Evolutionary conservation across 2,329 filamentous ascomycete species (phyloP).

Genomic region (Colletotrichum tropicale): DNA sequence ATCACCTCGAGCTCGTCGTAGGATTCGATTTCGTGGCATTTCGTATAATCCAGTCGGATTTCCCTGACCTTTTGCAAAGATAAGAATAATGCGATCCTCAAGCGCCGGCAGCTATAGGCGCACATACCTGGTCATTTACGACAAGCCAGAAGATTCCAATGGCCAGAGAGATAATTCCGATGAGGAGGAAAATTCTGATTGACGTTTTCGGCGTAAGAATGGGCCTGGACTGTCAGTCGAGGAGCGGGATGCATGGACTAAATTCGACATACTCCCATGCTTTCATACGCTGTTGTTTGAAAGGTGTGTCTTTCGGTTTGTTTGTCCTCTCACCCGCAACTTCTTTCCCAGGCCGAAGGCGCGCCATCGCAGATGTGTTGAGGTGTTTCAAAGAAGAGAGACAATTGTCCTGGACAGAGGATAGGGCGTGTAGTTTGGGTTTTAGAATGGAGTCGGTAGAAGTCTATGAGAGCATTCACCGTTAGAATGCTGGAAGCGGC

Average conservation of each 20-base stretch:
- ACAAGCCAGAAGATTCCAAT: background rate
- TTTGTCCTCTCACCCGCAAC: background rate
- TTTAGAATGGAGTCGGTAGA: background rate
- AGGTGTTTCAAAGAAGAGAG: background rate
- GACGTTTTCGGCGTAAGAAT: background rate
- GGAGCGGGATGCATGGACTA: background rate
- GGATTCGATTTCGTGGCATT: background rate
- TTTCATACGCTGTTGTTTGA: background rate
- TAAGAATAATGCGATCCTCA: background rate
- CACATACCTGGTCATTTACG: background rate
- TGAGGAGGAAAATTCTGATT: background rate
- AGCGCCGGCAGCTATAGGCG: background rate
- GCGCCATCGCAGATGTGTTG: background rate
- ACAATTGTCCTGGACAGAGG: fast-evolving
- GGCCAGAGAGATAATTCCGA: background rate
- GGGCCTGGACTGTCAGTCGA: background rate
- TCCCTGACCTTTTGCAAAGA: background rate
- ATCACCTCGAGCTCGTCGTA: slow-evolving; percentile 1
- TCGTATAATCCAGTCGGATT: background rate
- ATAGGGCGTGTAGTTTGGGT: background rate
- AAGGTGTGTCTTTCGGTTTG: background rate
- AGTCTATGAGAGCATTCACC: background rate
- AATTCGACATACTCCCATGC: background rate
- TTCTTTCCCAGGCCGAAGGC: background rate
- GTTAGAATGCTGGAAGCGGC: background rate